phyloP scores from a whole-genome alignment of 208 protist genomes.

The Tritrichomonas foetus region DNA sequence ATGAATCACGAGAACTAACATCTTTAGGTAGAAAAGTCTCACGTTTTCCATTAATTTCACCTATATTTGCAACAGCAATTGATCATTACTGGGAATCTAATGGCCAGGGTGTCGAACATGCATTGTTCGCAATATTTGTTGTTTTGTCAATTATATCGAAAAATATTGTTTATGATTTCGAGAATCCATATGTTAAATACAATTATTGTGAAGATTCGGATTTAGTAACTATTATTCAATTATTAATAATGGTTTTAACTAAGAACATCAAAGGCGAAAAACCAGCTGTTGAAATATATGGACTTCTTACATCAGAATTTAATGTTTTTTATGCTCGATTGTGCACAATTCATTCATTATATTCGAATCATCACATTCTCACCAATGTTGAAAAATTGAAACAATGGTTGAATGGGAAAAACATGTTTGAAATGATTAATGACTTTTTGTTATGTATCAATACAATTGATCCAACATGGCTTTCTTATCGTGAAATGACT shows the following conservation, averaged over 20 bases:
- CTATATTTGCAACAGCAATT: neutral
- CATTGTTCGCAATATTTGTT: neutral
- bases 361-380: too few relatives aligned
- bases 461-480: too few relatives aligned
- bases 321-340: neutral
- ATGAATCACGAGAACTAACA: neutral
- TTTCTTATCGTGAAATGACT: too few relatives aligned
- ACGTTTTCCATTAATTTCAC: neutral
- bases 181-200: neutral
- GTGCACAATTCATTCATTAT: neutral
- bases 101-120: neutral
- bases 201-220: neutral
- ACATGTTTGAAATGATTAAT: too few relatives aligned
- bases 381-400: too few relatives aligned
- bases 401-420: too few relatives aligned
- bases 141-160: neutral
- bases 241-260: neutral
- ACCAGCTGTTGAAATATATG: neutral
- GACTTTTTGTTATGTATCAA: too few relatives aligned
- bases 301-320: neutral
- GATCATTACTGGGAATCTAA: neutral
- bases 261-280: too few relatives aligned
- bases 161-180: neutral
- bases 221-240: neutral
- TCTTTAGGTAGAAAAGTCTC: neutral